A percentile compares a stretch with the other conserved stretches of the same genome.
These are phyloP conservation scores for Fraxinus nigra DNA, from an alignment of 305 asterid genomes.

Conservation along the genomic window DNA sequence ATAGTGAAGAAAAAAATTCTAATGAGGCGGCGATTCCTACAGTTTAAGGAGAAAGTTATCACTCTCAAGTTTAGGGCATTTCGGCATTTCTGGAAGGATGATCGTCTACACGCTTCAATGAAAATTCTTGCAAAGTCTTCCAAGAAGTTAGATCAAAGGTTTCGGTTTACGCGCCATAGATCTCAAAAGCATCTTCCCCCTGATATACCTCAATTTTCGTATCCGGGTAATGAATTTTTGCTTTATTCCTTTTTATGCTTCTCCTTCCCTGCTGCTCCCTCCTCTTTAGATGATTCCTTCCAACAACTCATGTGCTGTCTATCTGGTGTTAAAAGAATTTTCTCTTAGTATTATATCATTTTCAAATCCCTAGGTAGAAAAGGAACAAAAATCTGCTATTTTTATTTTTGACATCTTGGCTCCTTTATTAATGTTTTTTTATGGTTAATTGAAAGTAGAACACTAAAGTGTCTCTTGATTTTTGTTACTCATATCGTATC, in stretches of 20 bases:
- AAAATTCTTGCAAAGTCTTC: slow-evolving; percentile 69
- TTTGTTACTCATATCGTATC: background rate
- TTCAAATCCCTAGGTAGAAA: background rate
- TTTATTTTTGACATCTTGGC: background rate
- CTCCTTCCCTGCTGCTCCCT: background rate
- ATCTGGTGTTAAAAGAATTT: background rate
- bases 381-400: background rate
- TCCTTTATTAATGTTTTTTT: background rate
- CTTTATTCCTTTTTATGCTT: slow-evolving; percentile 1
- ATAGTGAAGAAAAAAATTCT: slow-evolving; percentile 46
- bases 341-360: background rate
- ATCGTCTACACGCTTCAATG: slow-evolving; percentile 54
- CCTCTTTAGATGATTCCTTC: slow-evolving; percentile 2
- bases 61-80: slow-evolving; percentile 68
- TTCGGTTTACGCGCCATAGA: slow-evolving; percentile 38
- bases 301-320: background rate
- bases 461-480: background rate
- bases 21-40: slow-evolving; percentile 48
- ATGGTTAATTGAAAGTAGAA: background rate
- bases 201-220: slow-evolving; percentile 48
- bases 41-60: slow-evolving; percentile 65
- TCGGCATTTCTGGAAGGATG: slow-evolving; percentile 88
- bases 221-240: slow-evolving; percentile 44
- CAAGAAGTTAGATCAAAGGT: slow-evolving; percentile 61
- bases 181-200: slow-evolving; percentile 59